These are phyloP conservation scores for Hypoxylon sp. DNA, from an alignment of 2,329 filamentous ascomycete species.

Conservation along the genomic window DNA sequence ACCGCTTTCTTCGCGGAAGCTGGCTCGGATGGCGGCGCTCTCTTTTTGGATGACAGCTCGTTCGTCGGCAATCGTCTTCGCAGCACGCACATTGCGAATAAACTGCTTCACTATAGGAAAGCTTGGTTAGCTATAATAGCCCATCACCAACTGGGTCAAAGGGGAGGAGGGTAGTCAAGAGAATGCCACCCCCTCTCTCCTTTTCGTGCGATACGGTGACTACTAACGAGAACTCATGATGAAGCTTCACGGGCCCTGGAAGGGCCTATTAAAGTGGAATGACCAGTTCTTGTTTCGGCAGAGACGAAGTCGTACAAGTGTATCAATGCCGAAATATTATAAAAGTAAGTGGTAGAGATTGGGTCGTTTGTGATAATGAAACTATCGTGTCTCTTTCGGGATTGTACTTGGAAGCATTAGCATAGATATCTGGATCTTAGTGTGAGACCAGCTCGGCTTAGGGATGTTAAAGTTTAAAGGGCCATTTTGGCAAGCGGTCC, in stretches of 20 bases:
- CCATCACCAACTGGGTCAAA: not conserved
- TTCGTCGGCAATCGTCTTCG: slow-evolving; percentile 99
- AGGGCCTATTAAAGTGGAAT: slow-evolving; percentile 44
- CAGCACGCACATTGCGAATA: slow-evolving; percentile 97
- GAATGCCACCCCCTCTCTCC: not conserved
- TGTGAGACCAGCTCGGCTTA: no score
- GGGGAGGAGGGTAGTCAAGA: not conserved
- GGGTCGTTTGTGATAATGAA: no score
- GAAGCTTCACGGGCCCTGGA: slow-evolving; percentile 40
- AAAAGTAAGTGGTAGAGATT: no score
- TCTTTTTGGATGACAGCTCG: slow-evolving; percentile 98
- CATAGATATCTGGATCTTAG: no score
- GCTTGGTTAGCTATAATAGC: slow-evolving; percentile 5
- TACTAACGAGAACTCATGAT: slow-evolving; percentile 48
- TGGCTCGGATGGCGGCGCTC: slow-evolving; percentile 95
- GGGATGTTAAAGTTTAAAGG: slow-evolving; percentile 16
- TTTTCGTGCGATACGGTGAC: not conserved
- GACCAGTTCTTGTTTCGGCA: slow-evolving; percentile 33
- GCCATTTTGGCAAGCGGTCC: slow-evolving; percentile 11
- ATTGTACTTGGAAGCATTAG: no score
- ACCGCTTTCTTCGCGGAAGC: slow-evolving; percentile 95
- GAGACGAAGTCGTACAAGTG: slow-evolving; percentile 4
- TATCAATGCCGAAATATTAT: no score
- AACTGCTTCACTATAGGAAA: slow-evolving; percentile 88
- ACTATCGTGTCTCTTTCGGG: no score